Base-by-base conservation (phyloP, 176 grass and related monocot genomes). In the Elymus sibiricus region DNA sequence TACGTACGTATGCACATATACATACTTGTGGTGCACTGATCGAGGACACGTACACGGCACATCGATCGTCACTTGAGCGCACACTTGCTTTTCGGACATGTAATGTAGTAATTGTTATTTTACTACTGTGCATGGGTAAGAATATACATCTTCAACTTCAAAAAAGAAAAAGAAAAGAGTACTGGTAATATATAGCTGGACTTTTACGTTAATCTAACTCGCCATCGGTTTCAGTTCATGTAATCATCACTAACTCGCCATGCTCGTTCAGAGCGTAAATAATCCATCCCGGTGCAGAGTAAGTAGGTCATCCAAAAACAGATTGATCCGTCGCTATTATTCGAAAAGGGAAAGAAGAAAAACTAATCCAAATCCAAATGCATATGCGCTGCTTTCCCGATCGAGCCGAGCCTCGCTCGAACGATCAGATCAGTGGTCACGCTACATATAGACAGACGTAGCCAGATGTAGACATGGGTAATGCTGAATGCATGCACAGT, bases 401-500 rank as follows among this genome's bases (percentile, higher is more conserved):
- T 74, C 42, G 71, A 51, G 49, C 28, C 15, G 28, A 19, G 64
- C 15, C 49, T 53, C 49, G 49, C 26, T 46, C 77, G 64, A 84
- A 5, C 64, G 61, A 89, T 82, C 83, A 85, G 83, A 89, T 76
- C 88, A 81, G 1, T 53, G 49, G 49, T 53, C 16, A 53, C 49
- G 16, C n/a, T 19, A 19, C 24, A 70, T 55, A 13, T 72, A 84
- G 65, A 24, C 84, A 59, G 40, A 40, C 7, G 15, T 49, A 74
- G 69, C 4, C 37, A 43, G 38, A 24, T 21, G 12, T 74, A 74
- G 71, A 27, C 71, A 47, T 47, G 7, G 71, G 71, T 74, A 74
- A 74, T 31, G 76, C 2, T 76, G 85, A 87, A 62, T 77, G 76
- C 64, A 65, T 24, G 85, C 81, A 91, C 89, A 87, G 89, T 83